phyloP scores from a whole-genome alignment of 352 stramenopile species.

The Pythium chondricola region DNA sequence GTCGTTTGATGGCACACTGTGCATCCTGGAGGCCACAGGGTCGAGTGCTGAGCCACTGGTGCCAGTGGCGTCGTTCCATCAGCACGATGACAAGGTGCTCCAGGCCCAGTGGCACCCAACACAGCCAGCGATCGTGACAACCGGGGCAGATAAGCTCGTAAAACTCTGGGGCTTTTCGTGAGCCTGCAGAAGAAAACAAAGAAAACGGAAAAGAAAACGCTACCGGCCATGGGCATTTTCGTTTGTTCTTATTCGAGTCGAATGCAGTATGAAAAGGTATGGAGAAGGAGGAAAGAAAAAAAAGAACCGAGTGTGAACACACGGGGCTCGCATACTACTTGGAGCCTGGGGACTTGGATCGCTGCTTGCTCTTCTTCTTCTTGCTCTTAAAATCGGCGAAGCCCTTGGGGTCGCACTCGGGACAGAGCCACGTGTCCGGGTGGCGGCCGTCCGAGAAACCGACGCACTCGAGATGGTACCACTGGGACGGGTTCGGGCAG shows the following conservation, averaged over 20 bases:
- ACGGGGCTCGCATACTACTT: conserved; percentile 27
- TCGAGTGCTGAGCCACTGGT: conserved; percentile 5
- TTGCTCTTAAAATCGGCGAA: conserved; percentile 78
- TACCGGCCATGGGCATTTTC: too few species aligned
- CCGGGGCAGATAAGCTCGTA: conserved; percentile 55
- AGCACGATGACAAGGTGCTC: conserved; percentile 62
- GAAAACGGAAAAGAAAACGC: neutral
- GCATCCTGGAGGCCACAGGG: conserved; percentile 17
- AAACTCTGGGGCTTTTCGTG: conserved; percentile 53
- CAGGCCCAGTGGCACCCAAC: conserved; percentile 59
- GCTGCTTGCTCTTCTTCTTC: conserved; percentile 80
- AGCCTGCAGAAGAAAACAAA: neutral
- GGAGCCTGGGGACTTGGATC: conserved; percentile 71
- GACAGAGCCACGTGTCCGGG: conserved; percentile 82
- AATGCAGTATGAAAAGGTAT: conserved; percentile 9
- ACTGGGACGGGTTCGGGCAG: conserved; percentile 82
- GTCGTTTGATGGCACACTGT: conserved; percentile 58
- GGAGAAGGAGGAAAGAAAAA: conserved; percentile 9
- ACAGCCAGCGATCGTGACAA: conserved; percentile 48
- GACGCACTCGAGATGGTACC: conserved; percentile 86
- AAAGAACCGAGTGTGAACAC: neutral
- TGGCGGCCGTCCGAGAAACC: conserved; percentile 74
- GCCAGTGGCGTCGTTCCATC: conserved; percentile 46
- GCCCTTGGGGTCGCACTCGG: conserved; percentile 78
- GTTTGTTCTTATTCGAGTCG: too few species aligned